These are phyloP conservation scores for Nasturtium officinale DNA, from an alignment of 345 rosid species.

Conservation along the genomic window DNA sequence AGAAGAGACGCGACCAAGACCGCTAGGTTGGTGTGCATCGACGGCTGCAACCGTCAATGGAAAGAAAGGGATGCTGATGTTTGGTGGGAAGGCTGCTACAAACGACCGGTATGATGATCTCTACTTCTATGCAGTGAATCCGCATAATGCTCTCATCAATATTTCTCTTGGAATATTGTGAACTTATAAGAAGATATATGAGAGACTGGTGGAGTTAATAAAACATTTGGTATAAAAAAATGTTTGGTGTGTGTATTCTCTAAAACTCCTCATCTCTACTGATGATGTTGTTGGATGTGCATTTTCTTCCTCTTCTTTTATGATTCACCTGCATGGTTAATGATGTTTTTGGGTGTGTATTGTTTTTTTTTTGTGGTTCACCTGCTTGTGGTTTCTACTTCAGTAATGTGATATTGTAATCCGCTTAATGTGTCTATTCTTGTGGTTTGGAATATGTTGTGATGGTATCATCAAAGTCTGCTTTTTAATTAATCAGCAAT, in stretches of 20 bases:
- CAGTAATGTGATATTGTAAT: no score
- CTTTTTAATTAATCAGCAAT: neutral
- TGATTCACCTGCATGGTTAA: no score
- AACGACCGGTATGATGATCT: neutral
- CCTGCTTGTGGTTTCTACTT: no score
- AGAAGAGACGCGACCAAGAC: neutral
- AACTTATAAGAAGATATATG: neutral
- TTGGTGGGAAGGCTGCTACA: conserved; percentile 5
- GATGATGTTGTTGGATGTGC: no score
- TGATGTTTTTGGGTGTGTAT: no score
- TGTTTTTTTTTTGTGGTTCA: no score
- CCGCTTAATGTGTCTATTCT: neutral
- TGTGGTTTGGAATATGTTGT: neutral
- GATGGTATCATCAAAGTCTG: neutral
- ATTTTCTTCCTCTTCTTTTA: no score
- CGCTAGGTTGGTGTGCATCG: neutral
- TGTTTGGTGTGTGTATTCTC: no score
- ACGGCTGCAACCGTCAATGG: neutral
- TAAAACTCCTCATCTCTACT: no score
- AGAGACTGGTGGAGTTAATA: neutral
- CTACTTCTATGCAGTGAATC: conserved; percentile 1
- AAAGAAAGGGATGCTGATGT: neutral
- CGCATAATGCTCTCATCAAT: neutral
- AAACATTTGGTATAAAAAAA: neutral
- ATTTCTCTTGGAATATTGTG: neutral